Conservation (phyloP, 2,329 filamentous ascomycete genomes). For the Harringtonia aguacate region DNA sequence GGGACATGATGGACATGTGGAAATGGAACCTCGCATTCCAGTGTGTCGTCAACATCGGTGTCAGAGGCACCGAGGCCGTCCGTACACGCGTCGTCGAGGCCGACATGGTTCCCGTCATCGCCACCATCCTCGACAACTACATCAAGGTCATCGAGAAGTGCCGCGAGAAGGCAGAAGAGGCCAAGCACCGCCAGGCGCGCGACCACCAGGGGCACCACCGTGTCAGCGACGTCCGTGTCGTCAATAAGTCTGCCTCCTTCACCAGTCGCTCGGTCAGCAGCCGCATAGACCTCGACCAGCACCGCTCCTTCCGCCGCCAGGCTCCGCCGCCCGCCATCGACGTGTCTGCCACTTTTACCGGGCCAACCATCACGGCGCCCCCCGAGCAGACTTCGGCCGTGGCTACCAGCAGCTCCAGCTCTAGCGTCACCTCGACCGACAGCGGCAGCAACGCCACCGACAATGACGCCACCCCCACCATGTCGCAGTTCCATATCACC, state of each 20-base stretch:
- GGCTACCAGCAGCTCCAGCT: not conserved
- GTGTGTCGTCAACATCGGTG: constrained; percentile 97
- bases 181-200: constrained; percentile 58
- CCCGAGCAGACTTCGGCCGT: constrained; percentile 21
- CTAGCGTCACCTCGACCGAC: not conserved
- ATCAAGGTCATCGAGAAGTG: constrained; percentile 92
- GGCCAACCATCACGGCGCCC: constrained; percentile 14
- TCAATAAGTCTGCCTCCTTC: constrained; percentile 41
- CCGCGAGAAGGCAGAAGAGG: constrained; percentile 75
- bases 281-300: constrained; percentile 38
- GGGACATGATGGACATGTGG: constrained; percentile 99
- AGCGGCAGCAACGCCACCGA: constrained; percentile 10
- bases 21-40: constrained; percentile 99
- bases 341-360: constrained; percentile 49
- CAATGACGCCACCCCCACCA: constrained; percentile 49
- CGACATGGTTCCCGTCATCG: constrained; percentile 98
- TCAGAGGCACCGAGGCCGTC: constrained; percentile 87
- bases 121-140: constrained; percentile 96
- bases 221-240: constrained; percentile 36
- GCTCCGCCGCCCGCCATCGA: constrained; percentile 77
- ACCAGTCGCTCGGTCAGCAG: constrained; percentile 30
- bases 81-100: constrained; percentile 93
- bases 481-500: constrained; percentile 50
- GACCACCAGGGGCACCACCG: constrained; percentile 41
- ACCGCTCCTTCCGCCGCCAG: constrained; percentile 52